These are phyloP conservation scores for Aspergillus costaricaensis DNA, from an alignment of 2,329 filamentous ascomycete species.

Conservation along the genomic window DNA sequence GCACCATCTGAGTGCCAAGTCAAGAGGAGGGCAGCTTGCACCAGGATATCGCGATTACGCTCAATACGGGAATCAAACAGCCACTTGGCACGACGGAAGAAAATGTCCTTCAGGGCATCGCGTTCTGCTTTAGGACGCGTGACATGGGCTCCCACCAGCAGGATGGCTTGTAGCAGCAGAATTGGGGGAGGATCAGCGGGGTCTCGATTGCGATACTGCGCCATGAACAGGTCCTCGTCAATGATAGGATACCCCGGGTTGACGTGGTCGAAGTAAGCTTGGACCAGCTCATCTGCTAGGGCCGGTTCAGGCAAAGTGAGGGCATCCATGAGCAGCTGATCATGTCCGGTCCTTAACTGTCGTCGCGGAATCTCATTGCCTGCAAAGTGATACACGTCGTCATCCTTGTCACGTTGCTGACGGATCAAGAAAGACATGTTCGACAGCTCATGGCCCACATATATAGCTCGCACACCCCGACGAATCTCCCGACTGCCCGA, in stretches of 20 bases:
- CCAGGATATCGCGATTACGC: conserved; percentile 54
- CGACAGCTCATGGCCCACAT: conserved; percentile 58
- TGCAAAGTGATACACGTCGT: conserved; percentile 48
- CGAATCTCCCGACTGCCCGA: conserved; percentile 50
- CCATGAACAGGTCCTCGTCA: conserved; percentile 55
- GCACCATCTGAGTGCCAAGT: conserved; percentile 58
- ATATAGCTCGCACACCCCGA: conserved; percentile 52
- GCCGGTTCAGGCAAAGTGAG: conserved; percentile 52
- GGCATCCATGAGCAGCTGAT: conserved; percentile 51
- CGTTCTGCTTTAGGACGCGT: conserved; percentile 43
- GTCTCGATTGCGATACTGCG: conserved; percentile 51
- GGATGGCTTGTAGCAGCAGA: conserved; percentile 53
- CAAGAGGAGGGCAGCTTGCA: conserved; percentile 58
- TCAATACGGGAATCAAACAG: conserved; percentile 58
- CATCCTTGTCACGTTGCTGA: conserved; percentile 49
- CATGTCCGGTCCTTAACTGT: conserved; percentile 46
- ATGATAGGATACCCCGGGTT: conserved; percentile 57
- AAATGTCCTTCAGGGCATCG: conserved; percentile 49
- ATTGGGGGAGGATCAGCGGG: conserved; percentile 50
- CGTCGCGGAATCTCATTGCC: conserved; percentile 47
- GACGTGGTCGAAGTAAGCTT: conserved; percentile 54
- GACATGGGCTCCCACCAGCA: conserved; percentile 57
- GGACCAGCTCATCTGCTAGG: conserved; percentile 53
- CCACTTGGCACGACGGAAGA: conserved; percentile 57
- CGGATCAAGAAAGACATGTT: conserved; percentile 59